Evolutionary conservation across 352 stramenopile genomes (phyloP).

Genomic region (Phytophthora lateralis): DNA sequence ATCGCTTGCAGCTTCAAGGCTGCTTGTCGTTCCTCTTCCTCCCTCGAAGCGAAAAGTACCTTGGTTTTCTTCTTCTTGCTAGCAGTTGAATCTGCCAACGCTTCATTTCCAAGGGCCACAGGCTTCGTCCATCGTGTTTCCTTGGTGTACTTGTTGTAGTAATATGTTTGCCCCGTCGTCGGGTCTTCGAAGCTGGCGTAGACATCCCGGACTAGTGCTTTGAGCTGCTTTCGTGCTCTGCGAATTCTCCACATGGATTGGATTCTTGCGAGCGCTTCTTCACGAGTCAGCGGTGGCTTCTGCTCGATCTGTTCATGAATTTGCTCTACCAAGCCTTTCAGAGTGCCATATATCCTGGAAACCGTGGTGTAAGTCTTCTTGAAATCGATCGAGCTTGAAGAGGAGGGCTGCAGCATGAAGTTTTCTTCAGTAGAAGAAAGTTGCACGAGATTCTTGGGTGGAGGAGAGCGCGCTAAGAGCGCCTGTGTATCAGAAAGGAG

Average conservation of each 20-base stretch:
- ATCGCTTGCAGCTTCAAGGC: slow-evolving; percentile 61
- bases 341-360: slow-evolving; percentile 42
- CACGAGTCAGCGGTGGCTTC: slow-evolving; percentile 48
- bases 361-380: slow-evolving; percentile 43
- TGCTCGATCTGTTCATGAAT: slow-evolving; percentile 55
- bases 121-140: slow-evolving; percentile 75
- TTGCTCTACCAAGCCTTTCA: slow-evolving; percentile 48
- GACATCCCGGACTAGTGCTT: slow-evolving; percentile 57
- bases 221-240: slow-evolving; percentile 70
- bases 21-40: slow-evolving; percentile 38
- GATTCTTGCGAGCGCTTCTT: slow-evolving; percentile 69
- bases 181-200: slow-evolving; percentile 71
- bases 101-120: slow-evolving; percentile 39
- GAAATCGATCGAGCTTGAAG: slow-evolving; percentile 45
- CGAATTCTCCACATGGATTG: slow-evolving; percentile 80
- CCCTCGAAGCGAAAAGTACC: slow-evolving; percentile 22
- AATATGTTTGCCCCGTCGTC: slow-evolving; percentile 67
- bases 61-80: slow-evolving; percentile 10
- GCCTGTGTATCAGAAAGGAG: slow-evolving; percentile 57
- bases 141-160: slow-evolving; percentile 80
- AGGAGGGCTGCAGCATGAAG: neutral
- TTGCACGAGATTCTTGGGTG: slow-evolving; percentile 11
- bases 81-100: slow-evolving; percentile 12
- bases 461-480: slow-evolving; percentile 26
- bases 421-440: neutral